Evolutionary conservation across 192 early-diverging fungal genomes (phyloP).

Genomic region (Borealophlyctis nickersoniae): DNA sequence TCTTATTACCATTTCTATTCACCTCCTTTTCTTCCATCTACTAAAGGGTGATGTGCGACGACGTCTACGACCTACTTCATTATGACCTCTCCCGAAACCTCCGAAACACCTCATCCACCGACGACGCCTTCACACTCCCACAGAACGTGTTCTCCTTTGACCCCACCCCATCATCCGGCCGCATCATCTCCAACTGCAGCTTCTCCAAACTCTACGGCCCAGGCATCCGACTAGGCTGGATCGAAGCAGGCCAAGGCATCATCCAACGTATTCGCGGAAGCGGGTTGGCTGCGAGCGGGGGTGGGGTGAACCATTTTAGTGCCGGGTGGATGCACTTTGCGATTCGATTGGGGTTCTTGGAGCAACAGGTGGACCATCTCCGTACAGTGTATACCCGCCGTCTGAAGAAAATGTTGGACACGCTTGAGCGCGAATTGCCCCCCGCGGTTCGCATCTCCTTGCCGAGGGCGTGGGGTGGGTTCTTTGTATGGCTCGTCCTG

Average conservation of each 20-base stretch:
- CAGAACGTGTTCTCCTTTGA: conserved; percentile 25
- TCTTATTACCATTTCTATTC: no score
- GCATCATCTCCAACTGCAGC: conserved; percentile 48
- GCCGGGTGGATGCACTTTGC: background rate
- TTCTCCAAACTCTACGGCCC: conserved; percentile 45
- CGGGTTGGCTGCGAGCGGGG: background rate
- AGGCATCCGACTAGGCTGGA: conserved; percentile 45
- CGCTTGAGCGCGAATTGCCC: conserved; percentile 26
- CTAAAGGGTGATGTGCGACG: conserved; percentile 50
- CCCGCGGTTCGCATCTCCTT: conserved; percentile 1
- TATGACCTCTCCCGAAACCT: conserved; percentile 8
- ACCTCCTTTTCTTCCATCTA: no score
- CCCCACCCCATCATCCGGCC: conserved; percentile 10
- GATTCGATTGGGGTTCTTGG: background rate
- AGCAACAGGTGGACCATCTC: conserved; percentile 3
- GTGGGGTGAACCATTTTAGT: conserved; percentile 27
- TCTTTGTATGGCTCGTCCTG: conserved; percentile 43
- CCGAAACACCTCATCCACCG: conserved; percentile 6
- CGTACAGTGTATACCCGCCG: conserved; percentile 17
- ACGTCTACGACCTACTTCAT: conserved; percentile 41
- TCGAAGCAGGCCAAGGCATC: conserved; percentile 33
- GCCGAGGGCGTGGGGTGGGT: conserved; percentile 35
- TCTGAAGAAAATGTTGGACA: conserved; percentile 13
- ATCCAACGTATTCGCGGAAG: conserved; percentile 9
- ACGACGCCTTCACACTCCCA: conserved; percentile 1